Base-by-base conservation (phyloP, 2,329 filamentous ascomycete species). In the Aspergillus terreus region DNA sequence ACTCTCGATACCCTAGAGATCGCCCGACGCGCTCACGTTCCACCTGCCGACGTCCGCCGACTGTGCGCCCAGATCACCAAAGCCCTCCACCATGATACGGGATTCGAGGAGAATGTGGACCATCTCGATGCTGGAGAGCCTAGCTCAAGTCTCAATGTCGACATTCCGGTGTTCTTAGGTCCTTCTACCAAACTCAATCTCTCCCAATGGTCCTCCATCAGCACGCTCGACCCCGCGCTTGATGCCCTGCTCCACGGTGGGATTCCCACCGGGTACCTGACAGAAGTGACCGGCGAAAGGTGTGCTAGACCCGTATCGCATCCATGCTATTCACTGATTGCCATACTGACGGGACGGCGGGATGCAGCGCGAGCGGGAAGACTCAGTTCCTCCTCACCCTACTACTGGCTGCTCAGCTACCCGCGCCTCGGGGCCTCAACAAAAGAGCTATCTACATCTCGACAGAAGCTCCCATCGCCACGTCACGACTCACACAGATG, bases 211-310 rank as follows among this genome's bases (percentile, higher is more conserved):
- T 75, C 71, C 41, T 78, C 75, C 44, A 89, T 97, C 71, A 95
- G 87, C 74, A 95, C 90, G 0, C 80, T 96, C 41, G 89, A 95
- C 69, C 76, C 81, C 46, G 71, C 73, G 35, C 77, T 99, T 30
- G 92, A 99, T 69, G 67, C 65, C 36, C 75, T 81, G 2, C 78
- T 97, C 36, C 83, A 82, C 53, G 92, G 92, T 44, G 94, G 94
- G 17, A 81, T 97, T 50, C 88, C 87, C 1, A 80, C 85, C 2
- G 88, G 91, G 44, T 87, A 87, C 71, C 78, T 99, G 64, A 91
- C 90, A 6, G 94, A 99, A 70, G 80, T 99, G 54, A 88, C 90
- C 1, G 94, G 94, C 52, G 94, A 97, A 76, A 95, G 90, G 85
- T 85, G 55, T 45, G 51, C 56, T 49, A 7, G 33, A 43, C 15